Evolutionary conservation across 352 stramenopile genomes (phyloP).

Genomic region (Phytophthora litchii): DNA sequence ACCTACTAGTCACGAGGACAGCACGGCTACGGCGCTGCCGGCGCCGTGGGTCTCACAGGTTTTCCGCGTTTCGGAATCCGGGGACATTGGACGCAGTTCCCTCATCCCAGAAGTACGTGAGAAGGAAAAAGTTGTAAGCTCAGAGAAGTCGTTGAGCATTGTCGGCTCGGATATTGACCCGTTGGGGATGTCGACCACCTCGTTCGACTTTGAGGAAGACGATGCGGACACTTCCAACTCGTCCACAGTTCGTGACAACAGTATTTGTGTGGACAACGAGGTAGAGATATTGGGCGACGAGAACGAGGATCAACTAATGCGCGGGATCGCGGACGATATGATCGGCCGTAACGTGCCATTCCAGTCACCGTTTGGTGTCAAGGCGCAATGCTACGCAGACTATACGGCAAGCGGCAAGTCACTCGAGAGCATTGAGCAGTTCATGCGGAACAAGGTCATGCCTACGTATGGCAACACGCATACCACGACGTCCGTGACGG

Average conservation of each 20-base stretch:
- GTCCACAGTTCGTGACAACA: conserved; percentile 19
- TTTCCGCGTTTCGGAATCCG: conserved; percentile 22
- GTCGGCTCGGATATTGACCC: conserved; percentile 18
- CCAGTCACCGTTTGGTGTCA: conserved; percentile 68
- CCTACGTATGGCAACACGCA: conserved; percentile 98
- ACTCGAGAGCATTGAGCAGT: conserved; percentile 91
- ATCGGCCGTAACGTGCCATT: conserved; percentile 56
- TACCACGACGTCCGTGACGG: conserved; percentile 86
- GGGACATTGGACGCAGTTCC: conserved; percentile 19
- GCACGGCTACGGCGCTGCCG: conserved; percentile 13
- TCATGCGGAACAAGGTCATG: conserved; percentile 88
- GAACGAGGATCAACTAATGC: conserved; percentile 34
- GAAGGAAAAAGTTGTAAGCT: conserved; percentile 21
- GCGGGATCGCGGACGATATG: conserved; percentile 45
- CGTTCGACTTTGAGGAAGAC: conserved; percentile 25
- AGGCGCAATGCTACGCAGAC: conserved; percentile 93
- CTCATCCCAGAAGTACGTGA: conserved; percentile 22
- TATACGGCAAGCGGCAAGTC: conserved; percentile 93
- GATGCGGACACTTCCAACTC: conserved; percentile 18
- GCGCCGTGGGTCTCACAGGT: conserved; percentile 31
- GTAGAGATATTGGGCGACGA: conserved; percentile 18
- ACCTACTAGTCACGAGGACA: conserved; percentile 22
- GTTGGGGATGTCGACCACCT: conserved; percentile 23
- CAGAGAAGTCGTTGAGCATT: conserved; percentile 24
- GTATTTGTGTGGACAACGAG: conserved; percentile 27